phyloP scores from a whole-genome alignment of 2,329 filamentous ascomycete species.

The Aspergillus persii region DNA sequence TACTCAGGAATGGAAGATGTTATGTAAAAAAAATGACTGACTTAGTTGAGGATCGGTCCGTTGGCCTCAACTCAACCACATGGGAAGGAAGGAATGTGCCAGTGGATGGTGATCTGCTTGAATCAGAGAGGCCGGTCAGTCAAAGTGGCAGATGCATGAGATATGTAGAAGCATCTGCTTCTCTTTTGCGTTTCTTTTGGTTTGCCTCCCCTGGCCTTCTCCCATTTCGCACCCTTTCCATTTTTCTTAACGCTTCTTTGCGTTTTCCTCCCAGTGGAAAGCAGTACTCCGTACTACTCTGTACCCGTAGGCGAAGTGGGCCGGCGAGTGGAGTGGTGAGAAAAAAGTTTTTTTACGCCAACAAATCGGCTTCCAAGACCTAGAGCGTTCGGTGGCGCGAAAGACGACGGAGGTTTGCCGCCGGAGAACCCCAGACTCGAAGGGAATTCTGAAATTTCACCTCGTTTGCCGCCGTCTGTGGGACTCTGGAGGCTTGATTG shows the following conservation, averaged over 20 bases:
- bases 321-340: conserved; percentile 2
- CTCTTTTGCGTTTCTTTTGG: no score
- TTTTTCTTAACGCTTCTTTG: neutral
- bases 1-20: conserved; percentile 12
- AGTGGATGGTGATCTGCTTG: neutral
- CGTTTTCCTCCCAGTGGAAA: neutral
- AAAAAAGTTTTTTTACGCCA: conserved; percentile 4
- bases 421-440: neutral
- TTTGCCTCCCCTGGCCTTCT: no score
- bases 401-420: neutral
- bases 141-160: no score
- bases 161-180: no score
- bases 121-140: neutral
- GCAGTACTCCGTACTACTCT: no score
- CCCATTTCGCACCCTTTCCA: neutral
- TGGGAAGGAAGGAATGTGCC: conserved; percentile 14
- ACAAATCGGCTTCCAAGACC: neutral
- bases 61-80: neutral
- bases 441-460: neutral
- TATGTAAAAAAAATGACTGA: conserved; percentile 25
- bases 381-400: conserved; percentile 5
- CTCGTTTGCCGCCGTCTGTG: no score
- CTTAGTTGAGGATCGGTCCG: conserved; percentile 4
- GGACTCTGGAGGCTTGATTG: no score
- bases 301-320: conserved; percentile 8